Percentiles rank a stretch among this genome's conserved stretches.
These are phyloP conservation scores for Aspergillus conjunctus DNA, from an alignment of 495 filamentous ascomycete genomes.

Conservation along the genomic window DNA sequence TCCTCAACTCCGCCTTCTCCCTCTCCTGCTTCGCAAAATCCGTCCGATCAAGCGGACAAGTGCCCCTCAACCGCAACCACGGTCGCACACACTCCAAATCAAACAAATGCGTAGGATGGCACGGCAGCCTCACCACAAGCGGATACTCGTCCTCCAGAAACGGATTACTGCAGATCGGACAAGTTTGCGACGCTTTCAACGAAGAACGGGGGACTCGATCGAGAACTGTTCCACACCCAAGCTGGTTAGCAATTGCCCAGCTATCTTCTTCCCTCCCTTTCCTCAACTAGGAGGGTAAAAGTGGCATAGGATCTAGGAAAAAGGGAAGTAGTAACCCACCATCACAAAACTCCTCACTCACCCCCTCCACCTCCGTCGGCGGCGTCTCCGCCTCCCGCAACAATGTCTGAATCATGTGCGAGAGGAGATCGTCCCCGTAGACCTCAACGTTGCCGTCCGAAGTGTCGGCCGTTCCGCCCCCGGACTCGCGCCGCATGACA, in stretches of 20 bases:
- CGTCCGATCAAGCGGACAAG: conserved; percentile 83
- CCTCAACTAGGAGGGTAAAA: neutral
- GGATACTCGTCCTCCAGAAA: conserved; percentile 79
- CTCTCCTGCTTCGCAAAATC: conserved; percentile 75
- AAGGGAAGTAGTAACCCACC: conserved; percentile 31
- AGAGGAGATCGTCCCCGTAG: conserved; percentile 52
- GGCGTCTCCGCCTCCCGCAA: conserved; percentile 65
- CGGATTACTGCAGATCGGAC: conserved; percentile 82
- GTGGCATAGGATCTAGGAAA: neutral
- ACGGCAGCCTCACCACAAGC: conserved; percentile 85
- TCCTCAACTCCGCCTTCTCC: conserved; percentile 56
- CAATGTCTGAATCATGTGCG: conserved; percentile 62
- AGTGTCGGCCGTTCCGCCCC: conserved; percentile 24
- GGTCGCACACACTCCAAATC: conserved; percentile 94
- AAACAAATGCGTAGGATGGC: conserved; percentile 78
- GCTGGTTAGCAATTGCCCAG: neutral
- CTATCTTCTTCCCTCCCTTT: too few relatives aligned
- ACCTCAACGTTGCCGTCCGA: conserved; percentile 5
- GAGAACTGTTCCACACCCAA: conserved; percentile 44
- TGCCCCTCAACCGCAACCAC: conserved; percentile 86
- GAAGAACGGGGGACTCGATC: conserved; percentile 75
- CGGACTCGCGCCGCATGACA: conserved; percentile 44
- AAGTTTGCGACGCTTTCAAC: conserved; percentile 67
- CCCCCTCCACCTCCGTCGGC: conserved; percentile 69
- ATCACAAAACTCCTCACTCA: conserved; percentile 79